These are phyloP conservation scores for Myriosclerotinia duriaeana DNA, from an alignment of 2,329 filamentous ascomycete genomes.

Conservation along the genomic window DNA sequence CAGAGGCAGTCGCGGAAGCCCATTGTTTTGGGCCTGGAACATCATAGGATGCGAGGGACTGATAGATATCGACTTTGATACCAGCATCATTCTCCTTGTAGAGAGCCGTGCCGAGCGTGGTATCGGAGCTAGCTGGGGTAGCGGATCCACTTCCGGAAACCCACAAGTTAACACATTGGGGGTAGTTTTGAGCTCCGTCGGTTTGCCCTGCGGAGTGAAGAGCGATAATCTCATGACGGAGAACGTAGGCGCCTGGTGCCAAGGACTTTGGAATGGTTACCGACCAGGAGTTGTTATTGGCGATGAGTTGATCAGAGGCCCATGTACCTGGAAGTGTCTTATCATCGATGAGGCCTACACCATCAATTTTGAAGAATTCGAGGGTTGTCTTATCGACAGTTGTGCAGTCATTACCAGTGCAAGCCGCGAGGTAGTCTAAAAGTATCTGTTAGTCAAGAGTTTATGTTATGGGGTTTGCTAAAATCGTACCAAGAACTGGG, in stretches of 20 bases:
- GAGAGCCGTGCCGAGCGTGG: slow-evolving; percentile 44
- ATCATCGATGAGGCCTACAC: slow-evolving; percentile 42
- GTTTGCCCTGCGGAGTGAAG: slow-evolving; percentile 37
- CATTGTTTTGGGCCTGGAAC: slow-evolving; percentile 41
- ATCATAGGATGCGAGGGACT: slow-evolving; percentile 36
- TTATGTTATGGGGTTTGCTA: too few species aligned
- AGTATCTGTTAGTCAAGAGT: slow-evolving; percentile 17
- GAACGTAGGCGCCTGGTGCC: slow-evolving; percentile 49
- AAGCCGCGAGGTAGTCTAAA: slow-evolving; percentile 37
- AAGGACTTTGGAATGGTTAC: slow-evolving; percentile 47
- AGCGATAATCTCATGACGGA: slow-evolving; percentile 47
- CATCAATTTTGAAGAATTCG: slow-evolving; percentile 48
- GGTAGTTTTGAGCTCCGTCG: slow-evolving; percentile 52
- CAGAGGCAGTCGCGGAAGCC: slow-evolving; percentile 7
- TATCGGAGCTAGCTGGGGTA: slow-evolving; percentile 39
- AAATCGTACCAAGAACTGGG: slow-evolving; percentile 31
- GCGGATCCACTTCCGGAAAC: slow-evolving; percentile 47
- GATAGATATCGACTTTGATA: slow-evolving; percentile 45
- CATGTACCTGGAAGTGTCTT: slow-evolving; percentile 42
- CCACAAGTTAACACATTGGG: slow-evolving; percentile 52
- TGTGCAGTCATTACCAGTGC: slow-evolving; percentile 44
- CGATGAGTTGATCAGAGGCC: slow-evolving; percentile 50
- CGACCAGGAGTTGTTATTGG: slow-evolving; percentile 54
- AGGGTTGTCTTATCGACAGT: slow-evolving; percentile 44
- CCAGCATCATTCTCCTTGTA: slow-evolving; percentile 47